phyloP scores from a whole-genome alignment of 2,329 filamentous ascomycete genomes.

The Clarireedia hainanense region DNA sequence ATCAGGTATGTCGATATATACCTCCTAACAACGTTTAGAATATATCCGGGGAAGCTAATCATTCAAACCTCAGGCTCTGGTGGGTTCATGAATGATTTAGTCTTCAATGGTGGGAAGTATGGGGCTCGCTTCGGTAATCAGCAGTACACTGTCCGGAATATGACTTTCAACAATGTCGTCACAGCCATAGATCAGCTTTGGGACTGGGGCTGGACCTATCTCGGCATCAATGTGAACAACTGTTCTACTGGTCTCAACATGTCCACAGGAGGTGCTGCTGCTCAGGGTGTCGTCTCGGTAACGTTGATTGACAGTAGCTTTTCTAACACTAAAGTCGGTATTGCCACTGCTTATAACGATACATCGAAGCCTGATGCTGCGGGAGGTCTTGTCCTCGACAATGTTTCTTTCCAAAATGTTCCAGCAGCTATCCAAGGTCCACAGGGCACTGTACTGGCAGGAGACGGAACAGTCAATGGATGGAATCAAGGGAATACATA shows the following conservation, averaged over 20 bases:
- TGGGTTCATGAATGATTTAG: constrained; percentile 51
- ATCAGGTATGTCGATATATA: constrained; percentile 30
- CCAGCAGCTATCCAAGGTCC: constrained; percentile 27
- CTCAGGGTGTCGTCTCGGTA: constrained; percentile 44
- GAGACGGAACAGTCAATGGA: constrained; percentile 7
- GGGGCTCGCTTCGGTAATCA: constrained; percentile 56
- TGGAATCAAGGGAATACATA: constrained; percentile 40
- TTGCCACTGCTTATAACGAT: constrained; percentile 42
- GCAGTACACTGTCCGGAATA: constrained; percentile 52
- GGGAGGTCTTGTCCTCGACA: constrained; percentile 9
- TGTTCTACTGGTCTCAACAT: constrained; percentile 46
- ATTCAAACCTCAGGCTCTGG: constrained; percentile 36
- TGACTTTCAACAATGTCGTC: constrained; percentile 37
- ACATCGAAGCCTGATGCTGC: constrained; percentile 35
- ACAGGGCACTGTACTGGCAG: constrained; percentile 18
- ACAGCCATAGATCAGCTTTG: constrained; percentile 50
- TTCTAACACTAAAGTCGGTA: constrained; percentile 39
- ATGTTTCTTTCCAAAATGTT: constrained; percentile 4
- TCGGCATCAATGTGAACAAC: constrained; percentile 42
- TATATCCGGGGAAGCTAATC: background rate
- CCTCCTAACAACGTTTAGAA: background rate
- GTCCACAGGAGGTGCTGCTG: constrained; percentile 32
- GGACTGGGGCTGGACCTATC: constrained; percentile 53
- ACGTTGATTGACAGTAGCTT: constrained; percentile 50
- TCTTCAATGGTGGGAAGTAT: constrained; percentile 52